phyloP scores from a whole-genome alignment of 306 rosid genomes.

The Trifolium pratense region DNA sequence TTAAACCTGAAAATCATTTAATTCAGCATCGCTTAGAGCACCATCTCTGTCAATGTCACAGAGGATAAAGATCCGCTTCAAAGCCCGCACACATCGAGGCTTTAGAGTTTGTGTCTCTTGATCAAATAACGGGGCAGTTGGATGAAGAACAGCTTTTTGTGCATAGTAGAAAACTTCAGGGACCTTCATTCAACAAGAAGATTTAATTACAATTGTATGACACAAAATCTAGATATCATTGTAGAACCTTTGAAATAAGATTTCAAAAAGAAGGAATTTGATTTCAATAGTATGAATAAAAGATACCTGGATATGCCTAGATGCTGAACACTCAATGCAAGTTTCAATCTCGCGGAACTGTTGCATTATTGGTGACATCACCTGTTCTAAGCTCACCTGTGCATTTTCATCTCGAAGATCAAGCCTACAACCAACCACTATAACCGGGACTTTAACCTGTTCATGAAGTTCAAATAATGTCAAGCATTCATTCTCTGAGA shows the following conservation, averaged over 20 bases:
- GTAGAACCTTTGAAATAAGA: slow-evolving; percentile 23
- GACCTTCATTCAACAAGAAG: slow-evolving; percentile 69
- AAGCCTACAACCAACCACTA: slow-evolving; percentile 95
- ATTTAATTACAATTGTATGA: slow-evolving; percentile 22
- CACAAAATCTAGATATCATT: slow-evolving; percentile 32
- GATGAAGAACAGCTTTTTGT: slow-evolving; percentile 98
- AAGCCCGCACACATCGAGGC: slow-evolving; percentile 92
- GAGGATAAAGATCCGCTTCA: slow-evolving; percentile 92
- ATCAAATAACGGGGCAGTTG: slow-evolving; percentile 94
- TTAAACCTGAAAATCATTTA: slow-evolving; percentile 54
- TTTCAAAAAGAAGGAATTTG: slow-evolving; percentile 1
- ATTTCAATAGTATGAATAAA: slow-evolving; percentile 1
- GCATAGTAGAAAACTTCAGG: slow-evolving; percentile 98
- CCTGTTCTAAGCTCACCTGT: slow-evolving; percentile 90
- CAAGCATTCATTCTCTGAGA: slow-evolving; percentile 25
- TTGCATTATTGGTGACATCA: slow-evolving; percentile 99
- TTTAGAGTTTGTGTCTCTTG: slow-evolving; percentile 94
- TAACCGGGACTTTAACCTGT: slow-evolving; percentile 94
- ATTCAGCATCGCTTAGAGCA: slow-evolving; percentile 63
- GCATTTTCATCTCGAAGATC: slow-evolving; percentile 94
- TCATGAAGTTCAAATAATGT: slow-evolving; percentile 42
- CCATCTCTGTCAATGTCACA: slow-evolving; percentile 97
- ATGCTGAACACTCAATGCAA: slow-evolving; percentile 95
- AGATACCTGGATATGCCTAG: slow-evolving; percentile 89
- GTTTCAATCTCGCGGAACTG: slow-evolving; percentile 99